Percentiles rank a stretch among this genome's conserved stretches.
Conservation (phyloP, 257 asterid genomes). For the Solanum virginianum region DNA sequence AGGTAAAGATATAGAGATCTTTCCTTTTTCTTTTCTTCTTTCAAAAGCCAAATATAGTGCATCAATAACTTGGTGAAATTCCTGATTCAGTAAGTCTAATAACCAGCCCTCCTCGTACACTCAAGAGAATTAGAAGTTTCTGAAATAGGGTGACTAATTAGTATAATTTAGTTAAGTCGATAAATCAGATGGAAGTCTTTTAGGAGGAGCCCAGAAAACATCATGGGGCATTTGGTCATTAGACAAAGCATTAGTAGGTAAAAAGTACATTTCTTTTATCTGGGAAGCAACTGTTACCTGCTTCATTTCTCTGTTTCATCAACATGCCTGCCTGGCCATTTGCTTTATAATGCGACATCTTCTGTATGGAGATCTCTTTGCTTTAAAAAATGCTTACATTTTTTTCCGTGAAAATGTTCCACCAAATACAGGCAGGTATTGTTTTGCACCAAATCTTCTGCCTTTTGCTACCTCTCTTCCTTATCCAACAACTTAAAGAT, state of each 20-base stretch:
- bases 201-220: slow-evolving; percentile 47
- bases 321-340: background rate
- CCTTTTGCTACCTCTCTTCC: background rate
- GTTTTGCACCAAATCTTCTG: background rate
- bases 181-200: background rate
- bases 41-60: background rate
- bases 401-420: background rate
- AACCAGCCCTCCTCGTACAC: background rate
- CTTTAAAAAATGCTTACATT: background rate
- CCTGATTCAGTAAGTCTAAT: background rate
- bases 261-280: slow-evolving; percentile 7
- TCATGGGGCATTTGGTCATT: slow-evolving; percentile 46
- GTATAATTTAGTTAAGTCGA: background rate
- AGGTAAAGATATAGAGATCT: background rate
- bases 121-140: background rate
- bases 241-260: slow-evolving; percentile 32
- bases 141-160: background rate
- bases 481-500: background rate
- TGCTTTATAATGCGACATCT: background rate
- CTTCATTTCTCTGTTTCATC: background rate
- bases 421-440: background rate
- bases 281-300: background rate
- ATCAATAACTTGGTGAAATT: background rate
- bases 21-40: background rate
- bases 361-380: background rate